Evolutionary conservation across 176 grass and related monocot species (phyloP).

Genomic region (Bolboschoenus planiculmis): DNA sequence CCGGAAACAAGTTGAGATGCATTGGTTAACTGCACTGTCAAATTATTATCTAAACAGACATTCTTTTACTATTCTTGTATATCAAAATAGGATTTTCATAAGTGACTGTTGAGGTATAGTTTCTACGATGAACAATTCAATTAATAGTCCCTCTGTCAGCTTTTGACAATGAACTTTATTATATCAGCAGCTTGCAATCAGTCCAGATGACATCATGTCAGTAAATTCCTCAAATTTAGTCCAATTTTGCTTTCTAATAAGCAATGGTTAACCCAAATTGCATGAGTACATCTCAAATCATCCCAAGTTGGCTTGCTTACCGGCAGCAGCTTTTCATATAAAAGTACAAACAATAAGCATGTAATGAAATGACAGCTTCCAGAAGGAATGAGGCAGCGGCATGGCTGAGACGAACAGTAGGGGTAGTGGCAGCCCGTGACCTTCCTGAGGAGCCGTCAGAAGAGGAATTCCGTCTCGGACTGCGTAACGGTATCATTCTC

Average conservation of each 20-base stretch:
- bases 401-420: slow-evolving; percentile 77
- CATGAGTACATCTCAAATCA: neutral
- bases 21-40: neutral
- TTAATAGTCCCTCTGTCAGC: neutral
- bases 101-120: no score
- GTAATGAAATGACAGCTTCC: slow-evolving; percentile 32
- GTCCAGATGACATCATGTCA: neutral
- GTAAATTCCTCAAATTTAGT: neutral
- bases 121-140: no score
- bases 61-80: no score
- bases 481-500: slow-evolving; percentile 82
- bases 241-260: neutral
- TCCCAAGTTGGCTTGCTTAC: neutral
- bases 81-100: no score
- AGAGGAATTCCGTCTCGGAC: slow-evolving; percentile 64
- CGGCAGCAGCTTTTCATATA: neutral
- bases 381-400: slow-evolving; percentile 57
- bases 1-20: no score
- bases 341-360: neutral
- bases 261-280: neutral
- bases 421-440: slow-evolving; percentile 54
- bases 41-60: no score
- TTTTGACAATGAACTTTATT: neutral
- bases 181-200: neutral
- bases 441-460: slow-evolving; percentile 75